phyloP scores from a whole-genome alignment of 371 early-diverging fungal genomes.

The Cokeromyces recurvatus region DNA sequence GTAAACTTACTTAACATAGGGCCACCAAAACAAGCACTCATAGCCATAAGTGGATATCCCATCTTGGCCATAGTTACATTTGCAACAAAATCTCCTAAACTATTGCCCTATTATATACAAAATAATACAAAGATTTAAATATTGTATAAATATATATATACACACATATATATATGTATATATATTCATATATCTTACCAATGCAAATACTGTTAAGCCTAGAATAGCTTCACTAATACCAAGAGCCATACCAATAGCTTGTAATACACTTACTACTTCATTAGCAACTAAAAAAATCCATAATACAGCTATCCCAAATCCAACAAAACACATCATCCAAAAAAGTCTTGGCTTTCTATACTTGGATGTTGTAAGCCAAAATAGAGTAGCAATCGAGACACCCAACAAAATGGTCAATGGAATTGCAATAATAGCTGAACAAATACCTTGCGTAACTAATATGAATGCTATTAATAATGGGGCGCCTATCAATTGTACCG shows the following conservation, averaged over 20 bases:
- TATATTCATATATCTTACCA: no score
- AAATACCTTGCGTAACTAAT: constrained; percentile 20
- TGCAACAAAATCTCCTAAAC: constrained; percentile 80
- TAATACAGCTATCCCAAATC: constrained; percentile 64
- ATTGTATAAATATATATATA: no score
- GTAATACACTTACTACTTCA: constrained; percentile 79
- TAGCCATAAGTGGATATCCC: constrained; percentile 83
- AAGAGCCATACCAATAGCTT: constrained; percentile 71
- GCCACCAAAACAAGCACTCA: constrained; percentile 83
- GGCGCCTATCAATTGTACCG: constrained; percentile 33
- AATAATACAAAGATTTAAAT: no score
- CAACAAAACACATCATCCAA: constrained; percentile 60
- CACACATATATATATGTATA: no score
- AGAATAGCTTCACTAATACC: constrained; percentile 76
- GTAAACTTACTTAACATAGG: constrained; percentile 69
- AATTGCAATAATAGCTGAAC: constrained; percentile 15
- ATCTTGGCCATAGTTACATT: constrained; percentile 78
- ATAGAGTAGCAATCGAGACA: constrained; percentile 6
- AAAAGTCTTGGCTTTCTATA: constrained; percentile 26
- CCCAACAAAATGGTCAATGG: constrained; percentile 25
- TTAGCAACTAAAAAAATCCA: constrained; percentile 85
- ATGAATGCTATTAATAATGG: constrained; percentile 36
- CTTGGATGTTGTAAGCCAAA: constrained; percentile 30
- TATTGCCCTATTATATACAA: constrained; percentile 79
- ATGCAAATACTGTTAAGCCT: constrained; percentile 79